phyloP scores from a whole-genome alignment of 1,284 basidiomycete species.

The Retiboletus flavoniger region DNA sequence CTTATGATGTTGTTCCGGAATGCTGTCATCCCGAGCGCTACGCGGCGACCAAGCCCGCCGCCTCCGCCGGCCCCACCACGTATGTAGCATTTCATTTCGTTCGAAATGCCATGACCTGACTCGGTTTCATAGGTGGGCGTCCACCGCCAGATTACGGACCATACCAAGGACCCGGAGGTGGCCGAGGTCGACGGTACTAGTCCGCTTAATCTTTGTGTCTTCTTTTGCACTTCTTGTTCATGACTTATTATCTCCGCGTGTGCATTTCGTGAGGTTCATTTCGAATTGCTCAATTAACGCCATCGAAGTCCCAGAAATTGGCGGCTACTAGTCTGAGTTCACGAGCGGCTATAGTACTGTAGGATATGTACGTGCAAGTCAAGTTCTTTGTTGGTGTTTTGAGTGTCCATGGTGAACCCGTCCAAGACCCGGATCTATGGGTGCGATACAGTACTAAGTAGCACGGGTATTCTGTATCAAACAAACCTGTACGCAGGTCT shows the following conservation, averaged over 20 bases:
- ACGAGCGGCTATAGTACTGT: background rate
- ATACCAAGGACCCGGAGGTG: conserved; percentile 58
- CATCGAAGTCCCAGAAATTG: background rate
- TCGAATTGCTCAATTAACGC: conserved; percentile 3
- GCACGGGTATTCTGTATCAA: background rate
- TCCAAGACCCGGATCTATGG: background rate
- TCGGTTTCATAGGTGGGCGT: conserved; percentile 42
- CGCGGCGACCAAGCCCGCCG: conserved; percentile 47
- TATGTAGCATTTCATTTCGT: conserved; percentile 11
- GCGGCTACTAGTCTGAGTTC: background rate
- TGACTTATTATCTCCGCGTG: conserved; percentile 22
- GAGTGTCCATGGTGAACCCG: background rate
- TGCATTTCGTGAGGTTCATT: conserved; percentile 1
- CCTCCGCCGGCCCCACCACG: conserved; percentile 43
- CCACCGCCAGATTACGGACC: conserved; percentile 71
- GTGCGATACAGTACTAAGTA: background rate
- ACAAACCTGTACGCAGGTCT: background rate
- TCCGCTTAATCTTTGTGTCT: background rate
- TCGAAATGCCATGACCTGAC: conserved; percentile 16
- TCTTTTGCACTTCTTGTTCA: conserved; percentile 16
- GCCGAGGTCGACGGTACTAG: conserved; percentile 38
- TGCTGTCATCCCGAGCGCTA: conserved; percentile 69
- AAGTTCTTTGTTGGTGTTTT: background rate
- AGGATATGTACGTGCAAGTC: background rate
- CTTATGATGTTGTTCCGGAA: conserved; percentile 77